Conservation (phyloP, 2,329 filamentous ascomycete species). For the Lasiodiplodia gonubiensis region DNA sequence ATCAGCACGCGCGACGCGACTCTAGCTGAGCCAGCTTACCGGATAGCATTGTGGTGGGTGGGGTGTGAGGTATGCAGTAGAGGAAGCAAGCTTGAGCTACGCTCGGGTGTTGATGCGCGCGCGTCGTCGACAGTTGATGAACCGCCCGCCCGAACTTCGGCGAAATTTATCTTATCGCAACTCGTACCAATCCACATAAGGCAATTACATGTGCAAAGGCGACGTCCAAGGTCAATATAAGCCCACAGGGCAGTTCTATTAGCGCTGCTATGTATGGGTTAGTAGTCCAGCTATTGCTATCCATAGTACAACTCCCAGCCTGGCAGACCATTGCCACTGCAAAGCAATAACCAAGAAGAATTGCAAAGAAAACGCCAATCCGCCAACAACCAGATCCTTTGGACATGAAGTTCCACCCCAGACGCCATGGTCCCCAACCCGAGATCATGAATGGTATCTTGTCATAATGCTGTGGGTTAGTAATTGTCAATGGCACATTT, state of each 20-base stretch:
- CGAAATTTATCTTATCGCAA: slow-evolving; percentile 23
- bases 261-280: slow-evolving; percentile 17
- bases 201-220: neutral
- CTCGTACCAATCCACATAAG: neutral
- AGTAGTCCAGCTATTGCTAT: slow-evolving; percentile 17
- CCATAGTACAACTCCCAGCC: slow-evolving; percentile 1
- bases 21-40: neutral
- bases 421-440: slow-evolving; percentile 10
- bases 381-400: slow-evolving; percentile 1
- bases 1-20: neutral
- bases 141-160: slow-evolving; percentile 3
- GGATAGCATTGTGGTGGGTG: slow-evolving; percentile 24
- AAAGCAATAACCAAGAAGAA: slow-evolving; percentile 20
- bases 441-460: slow-evolving; percentile 16
- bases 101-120: slow-evolving; percentile 25
- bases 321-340: neutral
- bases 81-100: neutral
- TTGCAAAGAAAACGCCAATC: slow-evolving; percentile 11
- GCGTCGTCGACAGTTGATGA: slow-evolving; percentile 18
- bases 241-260: slow-evolving; percentile 13
- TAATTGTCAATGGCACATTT: neutral
- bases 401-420: slow-evolving; percentile 13
- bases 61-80: neutral
- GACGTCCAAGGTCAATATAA: neutral
- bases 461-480: slow-evolving; percentile 24